Base-by-base conservation (phyloP, 768 basidiomycete genomes). In the Agrocybe praecox region DNA sequence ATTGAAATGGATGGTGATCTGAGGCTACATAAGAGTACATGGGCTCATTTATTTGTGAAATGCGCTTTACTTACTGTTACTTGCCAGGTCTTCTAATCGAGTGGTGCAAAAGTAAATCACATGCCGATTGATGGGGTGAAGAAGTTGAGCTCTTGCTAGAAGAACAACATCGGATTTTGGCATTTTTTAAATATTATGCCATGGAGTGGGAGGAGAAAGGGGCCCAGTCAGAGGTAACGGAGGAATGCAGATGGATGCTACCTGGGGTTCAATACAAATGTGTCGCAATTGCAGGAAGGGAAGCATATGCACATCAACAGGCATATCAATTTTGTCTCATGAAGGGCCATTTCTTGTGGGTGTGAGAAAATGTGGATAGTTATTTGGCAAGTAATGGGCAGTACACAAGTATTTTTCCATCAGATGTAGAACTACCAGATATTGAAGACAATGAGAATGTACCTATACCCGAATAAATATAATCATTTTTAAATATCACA, bases 101-200 rank as follows among this genome's bases (percentile, higher is more conserved):
- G 15, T 34, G 33, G 33, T 34, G 33, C 33, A 34, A 34, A 34
- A 34, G 33, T 34, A 34, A 34, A 34, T 7, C 52, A 2, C 7
- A 40, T 5, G 36, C n/a, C 10, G 52, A 52, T 52, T 40, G 52
- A 23, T 52, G 52, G 52, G 23, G 12, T 2, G 52, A 52, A 23
- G 52, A 52, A 18, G 52, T 52, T 11, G 7, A 42, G 34, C 22
- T 52, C 2, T n/a, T 52, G 2, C 52, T 42, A 24, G 52, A 52
- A 22, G 52, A 52, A n/a, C 17, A 21, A 11, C 52, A 40, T 26
- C 36, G 52, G 10, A n/a, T 52, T 24, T n/a, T 23, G 18, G 52
- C 34, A 2, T 34, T 36, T 18, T 52, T 52, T n/a, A n/a, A 52
- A 14, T 18, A 52, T n/a, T 23, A 23, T 9, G 15, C 52, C 7